phyloP scores from a whole-genome alignment of 1,139 yeast species.

The Pichia sp. region DNA sequence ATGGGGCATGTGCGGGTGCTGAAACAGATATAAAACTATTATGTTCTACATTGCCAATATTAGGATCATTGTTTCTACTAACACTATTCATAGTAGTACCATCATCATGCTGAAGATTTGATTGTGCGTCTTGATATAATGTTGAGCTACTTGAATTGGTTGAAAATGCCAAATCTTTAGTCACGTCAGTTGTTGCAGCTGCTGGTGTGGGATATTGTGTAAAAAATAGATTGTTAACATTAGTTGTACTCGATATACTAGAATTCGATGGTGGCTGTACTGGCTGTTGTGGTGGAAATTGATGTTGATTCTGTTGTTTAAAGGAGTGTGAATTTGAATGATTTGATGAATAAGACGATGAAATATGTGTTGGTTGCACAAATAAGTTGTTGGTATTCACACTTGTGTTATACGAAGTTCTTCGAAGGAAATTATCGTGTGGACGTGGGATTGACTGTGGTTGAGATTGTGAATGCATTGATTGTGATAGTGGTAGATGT shows the following conservation, averaged over 20 bases:
- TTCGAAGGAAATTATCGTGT: slow-evolving; percentile 9
- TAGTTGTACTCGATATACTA: not conserved
- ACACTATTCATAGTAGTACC: too few species aligned
- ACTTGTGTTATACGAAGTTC: slow-evolving; percentile 5
- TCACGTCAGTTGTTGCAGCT: slow-evolving; percentile 44
- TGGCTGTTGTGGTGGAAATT: slow-evolving; percentile 1
- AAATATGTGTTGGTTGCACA: slow-evolving; percentile 1
- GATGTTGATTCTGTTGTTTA: not conserved
- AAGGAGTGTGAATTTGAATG: slow-evolving; percentile 19
- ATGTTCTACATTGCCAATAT: not conserved
- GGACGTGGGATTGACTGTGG: slow-evolving; percentile 3
- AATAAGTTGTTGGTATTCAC: not conserved
- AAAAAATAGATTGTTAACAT: slow-evolving; percentile 3
- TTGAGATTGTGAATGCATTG: not conserved
- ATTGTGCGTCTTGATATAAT: slow-evolving; percentile 28
- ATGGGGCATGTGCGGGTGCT: slow-evolving; percentile 8
- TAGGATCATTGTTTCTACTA: not conserved
- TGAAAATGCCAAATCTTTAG: slow-evolving; percentile 41
- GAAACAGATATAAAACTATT: slow-evolving; percentile 16
- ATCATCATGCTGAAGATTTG: slow-evolving; percentile 1
- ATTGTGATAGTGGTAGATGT: not conserved
- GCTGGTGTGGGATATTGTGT: slow-evolving; percentile 32
- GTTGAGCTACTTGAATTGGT: slow-evolving; percentile 31
- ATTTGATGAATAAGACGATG: slow-evolving; percentile 6
- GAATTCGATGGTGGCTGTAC: slow-evolving; percentile 9